These are phyloP conservation scores for sunflower (Helianthus annuus) DNA, from an alignment of 129 eudicot species.

Conservation along the genomic window HanXRQr2.0-SUNRISE NC_035445.2:99160829-99161328, in stretches of 20 bases:
- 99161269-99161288: slow-evolving; percentile 92
- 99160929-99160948: slow-evolving; percentile 90
- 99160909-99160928: slow-evolving; percentile 87
- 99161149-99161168: slow-evolving; percentile 80
- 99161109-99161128: not conserved
- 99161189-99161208: slow-evolving; percentile 75
- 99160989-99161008: not conserved
- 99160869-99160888: slow-evolving; percentile 70
- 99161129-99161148: slow-evolving; percentile 63
- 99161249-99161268: no score
- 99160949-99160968: not conserved
- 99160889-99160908: slow-evolving; percentile 79
- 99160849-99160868: slow-evolving; percentile 65
- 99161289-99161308: slow-evolving; percentile 97
- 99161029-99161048: slow-evolving; percentile 90
- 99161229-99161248: not conserved
- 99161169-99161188: slow-evolving; percentile 79
- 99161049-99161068: slow-evolving; percentile 92
- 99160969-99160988: no score
- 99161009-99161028: slow-evolving; percentile 69
- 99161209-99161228: slow-evolving; percentile 5
- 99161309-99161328: slow-evolving; percentile 93
- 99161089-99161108: not conserved
- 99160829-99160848: slow-evolving; percentile 1
- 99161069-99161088: not conserved